phyloP scores from a whole-genome alignment of 2,329 filamentous ascomycete genomes.

The Coniella lustricola region DNA sequence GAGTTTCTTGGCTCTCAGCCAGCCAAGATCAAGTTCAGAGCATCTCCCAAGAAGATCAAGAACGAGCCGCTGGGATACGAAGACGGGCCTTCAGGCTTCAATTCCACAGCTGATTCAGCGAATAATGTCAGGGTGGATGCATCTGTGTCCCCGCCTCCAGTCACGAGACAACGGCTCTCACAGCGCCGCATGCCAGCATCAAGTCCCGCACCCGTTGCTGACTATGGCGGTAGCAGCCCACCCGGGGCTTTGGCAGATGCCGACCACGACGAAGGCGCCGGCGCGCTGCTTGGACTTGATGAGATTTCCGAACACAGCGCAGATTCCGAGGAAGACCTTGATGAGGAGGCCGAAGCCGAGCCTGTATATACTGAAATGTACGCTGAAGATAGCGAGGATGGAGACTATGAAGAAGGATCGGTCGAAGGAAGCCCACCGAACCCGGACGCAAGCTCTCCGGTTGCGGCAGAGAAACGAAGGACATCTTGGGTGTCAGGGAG shows the following conservation, averaged over 20 bases:
- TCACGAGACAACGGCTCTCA: background rate
- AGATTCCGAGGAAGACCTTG: background rate
- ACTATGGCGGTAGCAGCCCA: background rate
- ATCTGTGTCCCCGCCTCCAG: constrained; percentile 9
- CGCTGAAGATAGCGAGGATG: constrained; percentile 10
- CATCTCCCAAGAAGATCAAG: constrained; percentile 3
- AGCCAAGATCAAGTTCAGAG: constrained; percentile 1
- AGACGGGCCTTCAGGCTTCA: background rate
- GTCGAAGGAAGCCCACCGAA: background rate
- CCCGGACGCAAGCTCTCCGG: background rate
- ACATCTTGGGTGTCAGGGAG: constrained; percentile 1
- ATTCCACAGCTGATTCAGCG: background rate
- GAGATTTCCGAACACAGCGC: background rate
- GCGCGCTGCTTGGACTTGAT: background rate
- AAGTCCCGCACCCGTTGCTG: background rate
- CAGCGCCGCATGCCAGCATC: background rate
- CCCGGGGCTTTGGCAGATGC: background rate
- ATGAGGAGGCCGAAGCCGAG: background rate
- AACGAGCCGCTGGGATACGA: background rate
- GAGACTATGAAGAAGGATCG: constrained; percentile 1
- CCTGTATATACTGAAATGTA: constrained; percentile 6
- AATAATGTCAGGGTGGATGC: constrained; percentile 7
- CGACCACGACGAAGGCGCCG: background rate
- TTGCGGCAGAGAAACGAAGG: background rate
- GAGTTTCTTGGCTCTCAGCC: constrained; percentile 11